phyloP scores from a whole-genome alignment of 805 yeast genomes.

The Blastobotrys muscicola region DNA sequence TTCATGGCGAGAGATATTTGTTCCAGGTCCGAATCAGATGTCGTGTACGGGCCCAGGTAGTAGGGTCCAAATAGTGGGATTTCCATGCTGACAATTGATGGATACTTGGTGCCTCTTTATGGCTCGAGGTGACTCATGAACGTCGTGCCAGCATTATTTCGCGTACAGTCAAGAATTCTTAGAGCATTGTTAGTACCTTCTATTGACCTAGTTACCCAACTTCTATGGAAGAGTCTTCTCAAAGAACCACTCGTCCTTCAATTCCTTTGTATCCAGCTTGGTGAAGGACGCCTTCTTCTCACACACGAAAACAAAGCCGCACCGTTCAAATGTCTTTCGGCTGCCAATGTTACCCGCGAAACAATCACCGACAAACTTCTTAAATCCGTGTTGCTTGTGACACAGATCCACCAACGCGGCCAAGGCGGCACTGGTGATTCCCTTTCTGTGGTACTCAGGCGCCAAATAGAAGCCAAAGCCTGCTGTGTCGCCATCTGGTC shows the following conservation, averaged over 20 bases:
- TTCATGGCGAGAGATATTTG: slow-evolving; percentile 6
- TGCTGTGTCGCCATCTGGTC: slow-evolving; percentile 7
- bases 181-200: too few relatives aligned
- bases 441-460: slow-evolving; percentile 13
- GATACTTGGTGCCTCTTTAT: too few relatives aligned
- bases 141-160: too few relatives aligned
- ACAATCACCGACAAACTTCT: slow-evolving; percentile 7
- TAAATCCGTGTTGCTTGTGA: neutral
- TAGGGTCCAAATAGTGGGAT: slow-evolving; percentile 5
- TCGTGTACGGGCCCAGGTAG: slow-evolving; percentile 6
- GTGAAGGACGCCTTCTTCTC: slow-evolving; percentile 1
- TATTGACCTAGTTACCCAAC: too few relatives aligned
- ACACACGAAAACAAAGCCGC: slow-evolving; percentile 11
- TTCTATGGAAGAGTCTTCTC: too few relatives aligned
- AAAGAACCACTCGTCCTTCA: too few relatives aligned
- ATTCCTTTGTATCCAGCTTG: neutral
- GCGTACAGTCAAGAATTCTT: too few relatives aligned
- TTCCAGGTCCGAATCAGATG: slow-evolving; percentile 3
- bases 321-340: slow-evolving; percentile 12
- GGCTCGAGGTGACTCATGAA: too few relatives aligned
- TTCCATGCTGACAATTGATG: neutral
- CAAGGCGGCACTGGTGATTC: slow-evolving; percentile 11
- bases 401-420: slow-evolving; percentile 4
- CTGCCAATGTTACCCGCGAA: slow-evolving; percentile 13
- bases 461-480: slow-evolving; percentile 11